These are phyloP conservation scores for Alloteropsis semialata DNA, from an alignment of 176 grass and related monocot species.

Conservation along the genomic window DNA sequence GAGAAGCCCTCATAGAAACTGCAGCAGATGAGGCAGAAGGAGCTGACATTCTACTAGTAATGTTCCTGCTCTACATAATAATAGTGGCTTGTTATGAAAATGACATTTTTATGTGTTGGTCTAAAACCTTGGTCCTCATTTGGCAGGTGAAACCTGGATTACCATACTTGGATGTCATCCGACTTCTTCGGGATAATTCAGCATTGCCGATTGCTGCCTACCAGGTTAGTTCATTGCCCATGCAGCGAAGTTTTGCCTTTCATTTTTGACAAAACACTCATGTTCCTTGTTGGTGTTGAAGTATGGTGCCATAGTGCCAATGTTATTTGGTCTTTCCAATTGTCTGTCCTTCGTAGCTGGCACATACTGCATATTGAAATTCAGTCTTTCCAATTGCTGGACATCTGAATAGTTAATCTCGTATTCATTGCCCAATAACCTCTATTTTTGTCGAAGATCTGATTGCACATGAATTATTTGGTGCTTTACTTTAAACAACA, in stretches of 20 bases:
- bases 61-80: conserved; percentile 16
- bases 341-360: background rate
- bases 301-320: background rate
- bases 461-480: background rate
- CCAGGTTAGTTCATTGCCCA: conserved; percentile 53
- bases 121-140: conserved; percentile 11
- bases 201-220: conserved; percentile 94
- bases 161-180: conserved; percentile 88
- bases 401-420: background rate
- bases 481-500: background rate
- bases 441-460: background rate
- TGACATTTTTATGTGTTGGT: background rate
- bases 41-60: conserved; percentile 89
- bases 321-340: background rate
- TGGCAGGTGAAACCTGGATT: conserved; percentile 92
- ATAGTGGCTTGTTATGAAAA: background rate
- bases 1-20: conserved; percentile 92
- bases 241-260: background rate
- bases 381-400: background rate
- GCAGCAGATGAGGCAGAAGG: conserved; percentile 83
- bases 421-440: background rate
- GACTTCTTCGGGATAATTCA: conserved; percentile 92
- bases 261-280: background rate
- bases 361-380: conserved; percentile 4
- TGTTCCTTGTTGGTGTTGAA: background rate